Percentiles rank a stretch among this genome's conserved stretches.
Conservation (phyloP, 257 asterid genomes). For the Solanum tarapatanum region DNA sequence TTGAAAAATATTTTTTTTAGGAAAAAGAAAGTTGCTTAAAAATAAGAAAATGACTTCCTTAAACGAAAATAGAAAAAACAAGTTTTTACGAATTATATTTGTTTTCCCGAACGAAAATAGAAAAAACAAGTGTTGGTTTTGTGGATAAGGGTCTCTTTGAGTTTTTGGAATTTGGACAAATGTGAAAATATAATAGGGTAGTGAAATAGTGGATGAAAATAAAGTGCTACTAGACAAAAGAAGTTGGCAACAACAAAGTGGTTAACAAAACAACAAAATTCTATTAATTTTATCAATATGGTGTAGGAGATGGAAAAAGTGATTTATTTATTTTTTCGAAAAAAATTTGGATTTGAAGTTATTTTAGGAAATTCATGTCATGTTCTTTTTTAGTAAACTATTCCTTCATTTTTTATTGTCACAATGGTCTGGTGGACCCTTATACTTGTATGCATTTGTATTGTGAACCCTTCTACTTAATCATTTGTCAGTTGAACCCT, state of each 20-base stretch:
- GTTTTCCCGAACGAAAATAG: neutral
- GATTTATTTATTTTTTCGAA: neutral
- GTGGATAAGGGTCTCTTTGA: neutral
- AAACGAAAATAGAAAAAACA: neutral
- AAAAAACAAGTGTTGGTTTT: neutral
- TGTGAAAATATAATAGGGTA: neutral
- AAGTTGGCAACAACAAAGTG: neutral
- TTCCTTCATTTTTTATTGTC: too few species aligned
- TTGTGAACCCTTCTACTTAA: too few species aligned
- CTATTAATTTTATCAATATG: neutral
- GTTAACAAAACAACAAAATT: neutral
- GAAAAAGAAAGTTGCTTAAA: too few species aligned
- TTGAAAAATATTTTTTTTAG: neutral
- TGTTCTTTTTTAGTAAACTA: neutral
- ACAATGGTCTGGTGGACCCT: too few species aligned
- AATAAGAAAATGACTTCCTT: neutral
- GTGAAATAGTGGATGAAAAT: neutral
- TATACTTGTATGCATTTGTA: too few species aligned
- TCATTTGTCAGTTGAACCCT: too few species aligned
- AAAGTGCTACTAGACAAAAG: neutral
- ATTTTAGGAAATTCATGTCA: neutral
- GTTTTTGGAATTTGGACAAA: neutral
- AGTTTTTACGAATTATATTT: too few species aligned
- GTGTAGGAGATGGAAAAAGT: neutral
- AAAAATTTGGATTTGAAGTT: neutral